Conservation (phyloP, 1,284 basidiomycete species). For the Ceratobasidium sp. region DNA sequence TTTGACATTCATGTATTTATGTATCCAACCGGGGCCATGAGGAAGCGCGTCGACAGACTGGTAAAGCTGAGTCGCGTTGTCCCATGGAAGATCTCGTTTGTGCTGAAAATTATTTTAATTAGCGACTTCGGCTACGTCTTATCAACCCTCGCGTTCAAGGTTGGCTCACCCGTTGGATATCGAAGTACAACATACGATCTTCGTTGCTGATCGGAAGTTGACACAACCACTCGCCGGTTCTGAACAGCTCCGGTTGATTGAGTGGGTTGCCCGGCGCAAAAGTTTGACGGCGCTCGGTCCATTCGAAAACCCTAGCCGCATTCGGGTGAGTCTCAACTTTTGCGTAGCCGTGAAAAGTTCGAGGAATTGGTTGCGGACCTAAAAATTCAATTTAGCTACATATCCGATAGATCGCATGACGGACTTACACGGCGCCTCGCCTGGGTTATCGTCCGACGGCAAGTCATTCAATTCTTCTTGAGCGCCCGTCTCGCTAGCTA, state of each 20-base stretch:
- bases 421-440: no score
- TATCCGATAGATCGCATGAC: no score
- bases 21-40: constrained; percentile 51
- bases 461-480: no score
- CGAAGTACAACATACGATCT: constrained; percentile 1
- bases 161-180: not conserved
- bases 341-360: not conserved
- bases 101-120: not conserved
- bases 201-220: not conserved
- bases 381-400: no score
- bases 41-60: constrained; percentile 52
- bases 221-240: not conserved
- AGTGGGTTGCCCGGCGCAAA: not conserved
- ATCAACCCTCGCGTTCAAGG: no score
- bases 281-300: not conserved
- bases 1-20: constrained; percentile 49
- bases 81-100: constrained; percentile 46
- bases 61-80: constrained; percentile 49
- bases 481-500: no score
- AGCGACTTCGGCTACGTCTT: no score
- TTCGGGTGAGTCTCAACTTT: not conserved
- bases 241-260: not conserved
- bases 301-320: not conserved
- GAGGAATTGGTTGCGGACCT: not conserved
- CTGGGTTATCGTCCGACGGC: no score